Evolutionary conservation across 2,329 filamentous ascomycete genomes (phyloP).

Genomic region (Trichoderma lentiforme): DNA sequence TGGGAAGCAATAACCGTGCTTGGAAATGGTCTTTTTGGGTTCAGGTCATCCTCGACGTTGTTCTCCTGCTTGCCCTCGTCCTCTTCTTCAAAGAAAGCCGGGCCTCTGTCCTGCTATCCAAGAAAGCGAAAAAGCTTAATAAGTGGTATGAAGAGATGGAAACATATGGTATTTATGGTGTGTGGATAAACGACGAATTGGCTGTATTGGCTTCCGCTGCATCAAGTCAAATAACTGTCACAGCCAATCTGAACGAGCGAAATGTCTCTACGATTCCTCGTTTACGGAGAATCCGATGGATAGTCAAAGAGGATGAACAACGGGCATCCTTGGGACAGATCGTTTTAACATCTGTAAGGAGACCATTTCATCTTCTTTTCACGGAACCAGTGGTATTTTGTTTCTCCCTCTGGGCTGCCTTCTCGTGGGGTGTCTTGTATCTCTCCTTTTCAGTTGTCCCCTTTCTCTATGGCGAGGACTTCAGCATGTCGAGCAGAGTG

Average conservation of each 20-base stretch:
- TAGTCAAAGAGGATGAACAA: conserved; percentile 75
- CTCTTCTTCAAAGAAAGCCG: conserved; percentile 78
- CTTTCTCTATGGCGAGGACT: conserved; percentile 66
- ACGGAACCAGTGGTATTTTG: conserved; percentile 79
- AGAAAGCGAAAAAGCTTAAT: conserved; percentile 72
- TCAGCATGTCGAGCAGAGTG: conserved; percentile 65
- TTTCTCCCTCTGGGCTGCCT: conserved; percentile 87
- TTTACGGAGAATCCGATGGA: conserved; percentile 66
- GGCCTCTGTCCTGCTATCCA: conserved; percentile 72
- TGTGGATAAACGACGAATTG: conserved; percentile 35
- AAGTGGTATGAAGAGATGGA: conserved; percentile 76
- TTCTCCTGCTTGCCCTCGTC: conserved; percentile 59
- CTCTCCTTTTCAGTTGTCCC: conserved; percentile 79
- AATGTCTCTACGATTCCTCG: background rate
- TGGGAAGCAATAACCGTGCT: conserved; percentile 39
- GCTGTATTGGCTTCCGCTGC: conserved; percentile 23
- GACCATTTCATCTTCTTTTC: conserved; percentile 73
- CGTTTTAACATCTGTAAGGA: conserved; percentile 69
- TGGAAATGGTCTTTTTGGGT: conserved; percentile 93
- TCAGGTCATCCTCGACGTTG: conserved; percentile 67
- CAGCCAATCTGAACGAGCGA: conserved; percentile 17
- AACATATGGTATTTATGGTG: conserved; percentile 53
- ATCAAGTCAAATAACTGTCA: conserved; percentile 21
- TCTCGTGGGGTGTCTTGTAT: conserved; percentile 87
- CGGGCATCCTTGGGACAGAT: conserved; percentile 64